A percentile compares a stretch with the other conserved stretches of the same genome.
These are phyloP conservation scores for Setaria italica DNA, from an alignment of 202 grass and related monocot species.

Conservation along the genomic window DNA sequence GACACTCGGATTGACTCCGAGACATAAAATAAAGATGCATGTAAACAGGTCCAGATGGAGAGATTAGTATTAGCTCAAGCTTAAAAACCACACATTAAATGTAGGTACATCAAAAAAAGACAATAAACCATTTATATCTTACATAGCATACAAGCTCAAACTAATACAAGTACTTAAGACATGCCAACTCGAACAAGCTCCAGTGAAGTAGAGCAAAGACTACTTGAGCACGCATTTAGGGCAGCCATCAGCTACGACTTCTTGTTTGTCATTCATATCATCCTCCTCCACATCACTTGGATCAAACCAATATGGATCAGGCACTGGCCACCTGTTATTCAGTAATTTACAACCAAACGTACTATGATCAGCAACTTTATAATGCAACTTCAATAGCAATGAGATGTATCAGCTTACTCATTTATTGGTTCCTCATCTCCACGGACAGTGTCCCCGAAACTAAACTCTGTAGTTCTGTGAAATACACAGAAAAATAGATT, in stretches of 20 bases:
- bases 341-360: not conserved
- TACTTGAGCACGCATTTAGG: no score
- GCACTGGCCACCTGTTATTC: not conserved
- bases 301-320: not conserved
- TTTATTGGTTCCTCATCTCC: not conserved
- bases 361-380: not conserved
- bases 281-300: not conserved
- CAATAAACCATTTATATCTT: no score
- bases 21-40: no score
- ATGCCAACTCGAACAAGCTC: no score
- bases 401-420: not conserved
- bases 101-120: no score
- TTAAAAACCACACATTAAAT: no score
- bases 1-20: no score
- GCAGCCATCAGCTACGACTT: not conserved
- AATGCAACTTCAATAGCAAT: not conserved
- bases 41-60: no score
- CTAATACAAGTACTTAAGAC: no score
- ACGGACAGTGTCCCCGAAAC: not conserved
- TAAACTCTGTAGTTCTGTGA: not conserved
- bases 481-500: not conserved
- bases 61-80: no score
- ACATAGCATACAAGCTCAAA: no score
- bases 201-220: no score
- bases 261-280: not conserved